Evolutionary conservation across 768 basidiomycete species (phyloP).

Genomic region (Podaxis mareebaensis): DNA sequence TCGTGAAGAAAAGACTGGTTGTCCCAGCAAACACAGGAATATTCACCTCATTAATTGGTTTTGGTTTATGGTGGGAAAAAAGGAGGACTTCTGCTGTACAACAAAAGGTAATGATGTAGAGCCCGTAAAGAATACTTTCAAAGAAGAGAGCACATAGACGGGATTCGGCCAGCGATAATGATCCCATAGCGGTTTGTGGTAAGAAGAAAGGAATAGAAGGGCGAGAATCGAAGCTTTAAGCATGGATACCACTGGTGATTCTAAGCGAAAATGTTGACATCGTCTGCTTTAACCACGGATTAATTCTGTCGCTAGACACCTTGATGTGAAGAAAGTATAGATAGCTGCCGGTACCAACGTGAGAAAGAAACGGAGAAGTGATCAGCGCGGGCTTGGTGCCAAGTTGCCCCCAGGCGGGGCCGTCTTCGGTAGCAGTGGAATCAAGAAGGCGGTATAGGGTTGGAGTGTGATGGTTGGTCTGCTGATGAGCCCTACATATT

Average conservation of each 20-base stretch:
- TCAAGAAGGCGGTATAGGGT: not conserved
- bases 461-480: not conserved
- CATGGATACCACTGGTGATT: no score
- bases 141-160: slow-evolving; percentile 11
- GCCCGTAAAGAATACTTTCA: slow-evolving; percentile 11
- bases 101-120: slow-evolving; percentile 11
- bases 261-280: no score
- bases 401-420: not conserved
- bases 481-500: not conserved
- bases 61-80: not conserved
- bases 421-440: not conserved
- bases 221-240: not conserved
- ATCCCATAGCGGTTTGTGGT: not conserved
- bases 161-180: slow-evolving; percentile 3
- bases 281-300: no score
- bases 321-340: no score
- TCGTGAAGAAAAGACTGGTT: slow-evolving; percentile 3
- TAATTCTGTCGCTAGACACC: no score
- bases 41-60: not conserved
- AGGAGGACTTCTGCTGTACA: slow-evolving; percentile 2
- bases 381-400: not conserved
- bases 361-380: not conserved
- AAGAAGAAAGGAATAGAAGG: not conserved
- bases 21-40: slow-evolving; percentile 8
- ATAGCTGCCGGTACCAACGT: not conserved